Evolutionary conservation across 2,329 filamentous ascomycete genomes (phyloP).

Genomic region (Aspergillus intermedius): DNA sequence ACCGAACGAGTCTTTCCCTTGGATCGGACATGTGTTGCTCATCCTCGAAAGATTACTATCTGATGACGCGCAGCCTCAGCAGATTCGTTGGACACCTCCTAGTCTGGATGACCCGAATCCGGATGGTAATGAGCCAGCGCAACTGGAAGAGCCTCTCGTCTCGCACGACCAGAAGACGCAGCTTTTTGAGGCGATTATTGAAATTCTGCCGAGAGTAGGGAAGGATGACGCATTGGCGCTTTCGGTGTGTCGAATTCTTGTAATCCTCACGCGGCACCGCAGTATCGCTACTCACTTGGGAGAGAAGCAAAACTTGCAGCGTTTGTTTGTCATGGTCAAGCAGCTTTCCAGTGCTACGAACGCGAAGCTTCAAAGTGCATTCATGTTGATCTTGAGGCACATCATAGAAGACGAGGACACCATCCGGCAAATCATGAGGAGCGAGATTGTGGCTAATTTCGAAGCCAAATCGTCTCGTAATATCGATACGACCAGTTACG

Average conservation of each 20-base stretch:
- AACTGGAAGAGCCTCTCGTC: slow-evolving; percentile 57
- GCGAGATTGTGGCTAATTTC: slow-evolving; percentile 76
- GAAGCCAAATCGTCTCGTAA: slow-evolving; percentile 52
- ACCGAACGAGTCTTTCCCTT: slow-evolving; percentile 74
- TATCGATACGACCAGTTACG: slow-evolving; percentile 64
- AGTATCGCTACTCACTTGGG: slow-evolving; percentile 64
- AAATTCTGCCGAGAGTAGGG: slow-evolving; percentile 75
- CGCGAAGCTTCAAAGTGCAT: slow-evolving; percentile 64
- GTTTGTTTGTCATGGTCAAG: slow-evolving; percentile 91
- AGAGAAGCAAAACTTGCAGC: slow-evolving; percentile 81
- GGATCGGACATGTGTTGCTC: slow-evolving; percentile 84
- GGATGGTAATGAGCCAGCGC: slow-evolving; percentile 51
- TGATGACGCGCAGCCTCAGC: slow-evolving; percentile 74
- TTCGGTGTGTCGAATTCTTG: slow-evolving; percentile 73
- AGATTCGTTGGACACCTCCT: slow-evolving; percentile 63
- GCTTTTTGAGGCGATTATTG: slow-evolving; percentile 71
- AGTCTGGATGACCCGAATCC: slow-evolving; percentile 40
- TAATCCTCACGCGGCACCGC: slow-evolving; percentile 77
- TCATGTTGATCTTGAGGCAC: slow-evolving; percentile 84
- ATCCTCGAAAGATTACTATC: slow-evolving; percentile 86
- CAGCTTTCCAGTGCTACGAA: slow-evolving; percentile 77
- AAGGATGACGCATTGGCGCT: slow-evolving; percentile 82
- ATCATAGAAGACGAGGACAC: slow-evolving; percentile 91
- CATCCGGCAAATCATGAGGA: slow-evolving; percentile 83
- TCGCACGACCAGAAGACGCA: slow-evolving; percentile 58